Conservation (phyloP, 2,329 filamentous ascomycete species). For the Colletotrichum eremochloae region DNA sequence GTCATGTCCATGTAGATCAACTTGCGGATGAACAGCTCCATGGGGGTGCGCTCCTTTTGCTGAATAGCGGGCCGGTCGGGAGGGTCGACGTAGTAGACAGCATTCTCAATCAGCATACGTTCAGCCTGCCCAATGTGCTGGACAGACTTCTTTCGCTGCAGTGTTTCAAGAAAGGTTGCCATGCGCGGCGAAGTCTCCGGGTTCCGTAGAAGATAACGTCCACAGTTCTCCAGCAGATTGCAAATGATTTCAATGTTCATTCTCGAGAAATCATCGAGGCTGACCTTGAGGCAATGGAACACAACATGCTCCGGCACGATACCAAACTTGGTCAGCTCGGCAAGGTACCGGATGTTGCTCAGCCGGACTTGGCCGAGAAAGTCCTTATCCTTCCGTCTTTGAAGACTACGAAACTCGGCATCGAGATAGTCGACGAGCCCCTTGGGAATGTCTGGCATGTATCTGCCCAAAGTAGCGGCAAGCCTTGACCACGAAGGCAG, state of each 20-base stretch:
- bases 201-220: slow-evolving; percentile 91
- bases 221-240: slow-evolving; percentile 95
- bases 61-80: slow-evolving; percentile 93
- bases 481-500: slow-evolving; percentile 93
- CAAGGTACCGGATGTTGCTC: slow-evolving; percentile 96
- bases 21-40: slow-evolving; percentile 93
- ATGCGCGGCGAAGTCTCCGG: slow-evolving; percentile 94
- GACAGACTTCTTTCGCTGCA: slow-evolving; percentile 95
- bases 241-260: slow-evolving; percentile 99
- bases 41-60: slow-evolving; percentile 94
- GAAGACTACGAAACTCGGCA: slow-evolving; percentile 95
- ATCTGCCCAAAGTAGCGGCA: slow-evolving; percentile 91
- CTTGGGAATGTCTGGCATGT: slow-evolving; percentile 95
- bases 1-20: slow-evolving; percentile 94
- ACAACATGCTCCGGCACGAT: slow-evolving; percentile 98
- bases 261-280: slow-evolving; percentile 94
- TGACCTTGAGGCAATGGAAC: slow-evolving; percentile 98
- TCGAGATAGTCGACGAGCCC: slow-evolving; percentile 93
- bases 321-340: slow-evolving; percentile 97
- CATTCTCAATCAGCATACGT: slow-evolving; percentile 98
- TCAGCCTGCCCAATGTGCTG: slow-evolving; percentile 96
- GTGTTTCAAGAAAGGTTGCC: slow-evolving; percentile 91
- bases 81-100: slow-evolving; percentile 97
- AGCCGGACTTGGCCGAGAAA: slow-evolving; percentile 94
- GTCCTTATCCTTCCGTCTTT: slow-evolving; percentile 97